These are phyloP conservation scores for Aureobasidium sp. DNA, from an alignment of 2,329 filamentous ascomycete species.

Conservation along the genomic window DNA sequence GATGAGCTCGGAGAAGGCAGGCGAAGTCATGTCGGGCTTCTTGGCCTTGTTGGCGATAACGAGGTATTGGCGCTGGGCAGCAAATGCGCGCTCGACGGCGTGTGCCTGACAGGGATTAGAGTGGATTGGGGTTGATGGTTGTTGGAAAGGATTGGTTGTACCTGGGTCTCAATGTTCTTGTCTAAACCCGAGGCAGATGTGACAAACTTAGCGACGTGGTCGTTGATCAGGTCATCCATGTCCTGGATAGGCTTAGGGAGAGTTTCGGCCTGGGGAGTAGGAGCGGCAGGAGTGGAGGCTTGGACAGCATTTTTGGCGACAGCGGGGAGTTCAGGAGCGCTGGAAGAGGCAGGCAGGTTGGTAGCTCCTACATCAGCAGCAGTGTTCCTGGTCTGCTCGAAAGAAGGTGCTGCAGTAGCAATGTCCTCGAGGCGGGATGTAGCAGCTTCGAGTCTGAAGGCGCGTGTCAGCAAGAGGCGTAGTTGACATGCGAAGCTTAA, in stretches of 20 bases:
- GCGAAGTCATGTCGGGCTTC: constrained; percentile 72
- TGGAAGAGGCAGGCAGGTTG: constrained; percentile 26
- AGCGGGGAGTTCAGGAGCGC: constrained; percentile 25
- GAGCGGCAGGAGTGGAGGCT: constrained; percentile 28
- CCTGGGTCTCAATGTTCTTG: constrained; percentile 40
- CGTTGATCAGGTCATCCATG: constrained; percentile 72
- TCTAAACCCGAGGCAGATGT: constrained; percentile 72
- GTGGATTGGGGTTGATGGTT: neutral
- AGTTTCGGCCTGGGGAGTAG: constrained; percentile 36
- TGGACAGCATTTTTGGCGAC: constrained; percentile 21
- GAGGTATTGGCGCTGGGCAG: constrained; percentile 79
- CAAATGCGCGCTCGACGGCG: constrained; percentile 61
- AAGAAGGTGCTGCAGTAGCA: constrained; percentile 60
- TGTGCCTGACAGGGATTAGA: constrained; percentile 37
- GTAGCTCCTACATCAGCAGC: constrained; percentile 24
- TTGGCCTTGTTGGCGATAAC: constrained; percentile 84
- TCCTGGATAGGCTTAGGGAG: constrained; percentile 76
- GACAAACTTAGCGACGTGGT: constrained; percentile 70
- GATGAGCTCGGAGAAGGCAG: constrained; percentile 67
- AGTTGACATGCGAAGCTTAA: neutral
- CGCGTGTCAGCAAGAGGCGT: constrained; percentile 39
- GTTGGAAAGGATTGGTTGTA: constrained; percentile 23
- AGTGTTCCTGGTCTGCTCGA: constrained; percentile 38
- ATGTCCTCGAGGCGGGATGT: constrained; percentile 96
- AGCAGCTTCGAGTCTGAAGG: constrained; percentile 82